phyloP scores from a whole-genome alignment of 2,329 filamentous ascomycete genomes.

The Aspergillus versicolor region DNA sequence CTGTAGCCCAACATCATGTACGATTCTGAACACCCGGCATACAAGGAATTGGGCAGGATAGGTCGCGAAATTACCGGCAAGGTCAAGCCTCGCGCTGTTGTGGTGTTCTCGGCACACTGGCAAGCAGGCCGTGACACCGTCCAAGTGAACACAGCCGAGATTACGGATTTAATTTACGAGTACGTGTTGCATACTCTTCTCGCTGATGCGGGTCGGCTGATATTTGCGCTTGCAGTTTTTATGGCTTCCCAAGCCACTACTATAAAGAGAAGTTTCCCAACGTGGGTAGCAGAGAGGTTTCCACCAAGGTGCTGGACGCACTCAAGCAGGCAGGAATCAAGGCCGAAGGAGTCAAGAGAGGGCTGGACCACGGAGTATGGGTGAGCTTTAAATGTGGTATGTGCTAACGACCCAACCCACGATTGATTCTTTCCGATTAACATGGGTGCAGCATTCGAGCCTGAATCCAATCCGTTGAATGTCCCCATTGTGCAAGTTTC shows the following conservation, averaged over 20 bases:
- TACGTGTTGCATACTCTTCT: constrained; percentile 28
- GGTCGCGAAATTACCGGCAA: constrained; percentile 69
- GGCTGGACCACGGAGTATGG: constrained; percentile 75
- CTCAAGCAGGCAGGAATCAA: constrained; percentile 60
- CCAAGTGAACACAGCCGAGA: constrained; percentile 64
- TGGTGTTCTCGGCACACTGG: constrained; percentile 79
- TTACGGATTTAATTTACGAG: constrained; percentile 70
- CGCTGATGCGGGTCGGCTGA: not conserved
- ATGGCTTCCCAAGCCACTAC: constrained; percentile 68
- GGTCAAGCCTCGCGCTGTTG: constrained; percentile 69
- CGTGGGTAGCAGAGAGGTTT: constrained; percentile 60
- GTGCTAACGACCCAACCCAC: constrained; percentile 17
- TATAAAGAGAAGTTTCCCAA: constrained; percentile 68
- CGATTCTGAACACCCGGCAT: constrained; percentile 67
- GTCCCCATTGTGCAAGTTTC: constrained; percentile 73
- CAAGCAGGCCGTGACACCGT: constrained; percentile 58
- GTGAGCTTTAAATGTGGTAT: constrained; percentile 60
- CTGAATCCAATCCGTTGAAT: constrained; percentile 59
- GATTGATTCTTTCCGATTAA: not conserved
- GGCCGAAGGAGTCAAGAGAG: constrained; percentile 59
- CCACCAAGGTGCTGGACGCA: constrained; percentile 56
- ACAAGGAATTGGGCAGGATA: constrained; percentile 61
- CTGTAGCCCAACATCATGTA: constrained; percentile 63
- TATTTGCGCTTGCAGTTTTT: constrained; percentile 52
- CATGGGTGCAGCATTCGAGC: constrained; percentile 55